Percentiles rank a stretch among this genome's conserved stretches.
These are phyloP conservation scores for Aspergillus arachidicola DNA, from an alignment of 2,329 filamentous ascomycete species.

Conservation along the genomic window DNA sequence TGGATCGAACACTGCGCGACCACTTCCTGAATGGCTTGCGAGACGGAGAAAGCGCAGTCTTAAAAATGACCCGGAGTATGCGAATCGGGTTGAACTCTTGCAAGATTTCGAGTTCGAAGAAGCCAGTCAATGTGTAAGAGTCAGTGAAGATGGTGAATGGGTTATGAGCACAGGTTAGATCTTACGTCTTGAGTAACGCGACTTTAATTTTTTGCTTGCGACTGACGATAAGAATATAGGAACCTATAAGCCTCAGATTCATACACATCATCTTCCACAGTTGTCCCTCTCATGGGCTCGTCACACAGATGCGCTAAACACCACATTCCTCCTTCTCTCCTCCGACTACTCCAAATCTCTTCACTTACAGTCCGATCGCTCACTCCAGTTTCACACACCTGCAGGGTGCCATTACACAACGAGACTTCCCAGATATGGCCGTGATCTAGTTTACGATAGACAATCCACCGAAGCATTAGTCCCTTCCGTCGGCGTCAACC, in stretches of 20 bases:
- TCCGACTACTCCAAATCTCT: constrained; percentile 92
- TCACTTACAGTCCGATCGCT: constrained; percentile 88
- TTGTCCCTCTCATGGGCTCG: constrained; percentile 90
- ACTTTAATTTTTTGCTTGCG: background rate
- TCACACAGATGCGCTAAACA: constrained; percentile 89
- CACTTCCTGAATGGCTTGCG: constrained; percentile 93
- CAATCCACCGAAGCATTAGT: constrained; percentile 82
- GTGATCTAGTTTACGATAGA: constrained; percentile 83
- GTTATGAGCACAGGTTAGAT: constrained; percentile 83
- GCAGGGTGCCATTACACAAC: constrained; percentile 84
- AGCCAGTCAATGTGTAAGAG: constrained; percentile 83
- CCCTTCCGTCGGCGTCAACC: constrained; percentile 83
- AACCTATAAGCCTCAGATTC: constrained; percentile 79
- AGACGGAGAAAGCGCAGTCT: constrained; percentile 85
- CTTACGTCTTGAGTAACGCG: background rate
- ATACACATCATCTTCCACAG: constrained; percentile 92
- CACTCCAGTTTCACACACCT: constrained; percentile 89
- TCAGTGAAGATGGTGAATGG: constrained; percentile 96
- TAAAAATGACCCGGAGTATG: constrained; percentile 90
- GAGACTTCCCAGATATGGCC: constrained; percentile 88
- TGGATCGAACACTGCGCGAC: constrained; percentile 82
- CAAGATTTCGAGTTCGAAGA: constrained; percentile 99
- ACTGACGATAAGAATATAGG: constrained; percentile 41
- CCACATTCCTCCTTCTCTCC: constrained; percentile 85
- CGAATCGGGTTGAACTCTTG: constrained; percentile 88